phyloP scores from a whole-genome alignment of 1,139 yeast species.

The Arxiozyma heterogenica region DNA sequence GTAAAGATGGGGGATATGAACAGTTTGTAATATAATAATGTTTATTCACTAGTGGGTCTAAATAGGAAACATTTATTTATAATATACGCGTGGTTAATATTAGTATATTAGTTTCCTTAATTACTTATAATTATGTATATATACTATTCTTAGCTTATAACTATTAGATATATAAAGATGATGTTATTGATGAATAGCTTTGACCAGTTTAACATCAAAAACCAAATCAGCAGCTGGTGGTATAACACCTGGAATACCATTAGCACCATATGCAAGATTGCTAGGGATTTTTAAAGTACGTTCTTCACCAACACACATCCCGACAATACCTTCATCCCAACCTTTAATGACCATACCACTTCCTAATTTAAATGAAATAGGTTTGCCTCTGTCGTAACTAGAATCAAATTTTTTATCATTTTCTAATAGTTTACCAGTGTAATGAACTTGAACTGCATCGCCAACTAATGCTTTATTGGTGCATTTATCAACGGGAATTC shows the following conservation, averaged over 20 bases:
- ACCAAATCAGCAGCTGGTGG: conserved; percentile 65
- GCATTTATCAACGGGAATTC: conserved; percentile 46
- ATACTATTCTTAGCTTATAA: background rate
- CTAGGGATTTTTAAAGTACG: conserved; percentile 73
- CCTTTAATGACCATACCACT: conserved; percentile 72
- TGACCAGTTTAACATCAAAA: conserved; percentile 49
- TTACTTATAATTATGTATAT: background rate
- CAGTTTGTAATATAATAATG: too few relatives aligned
- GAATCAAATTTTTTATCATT: conserved; percentile 70
- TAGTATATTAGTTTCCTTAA: too few relatives aligned
- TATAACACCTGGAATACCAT: conserved; percentile 68
- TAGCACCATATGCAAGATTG: conserved; percentile 62
- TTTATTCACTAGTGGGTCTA: background rate
- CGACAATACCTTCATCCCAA: conserved; percentile 75
- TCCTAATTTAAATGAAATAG: conserved; percentile 64
- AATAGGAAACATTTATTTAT: background rate
- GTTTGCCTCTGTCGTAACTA: conserved; percentile 55
- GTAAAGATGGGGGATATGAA: background rate
- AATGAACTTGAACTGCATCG: conserved; percentile 62
- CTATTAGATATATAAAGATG: background rate
- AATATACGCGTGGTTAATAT: background rate
- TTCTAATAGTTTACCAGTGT: conserved; percentile 52
- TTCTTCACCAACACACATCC: conserved; percentile 84
- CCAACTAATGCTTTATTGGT: conserved; percentile 48
- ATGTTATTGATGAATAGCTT: background rate